phyloP scores from a whole-genome alignment of 2,329 filamentous ascomycete species.

The Amauroascus niger region DNA sequence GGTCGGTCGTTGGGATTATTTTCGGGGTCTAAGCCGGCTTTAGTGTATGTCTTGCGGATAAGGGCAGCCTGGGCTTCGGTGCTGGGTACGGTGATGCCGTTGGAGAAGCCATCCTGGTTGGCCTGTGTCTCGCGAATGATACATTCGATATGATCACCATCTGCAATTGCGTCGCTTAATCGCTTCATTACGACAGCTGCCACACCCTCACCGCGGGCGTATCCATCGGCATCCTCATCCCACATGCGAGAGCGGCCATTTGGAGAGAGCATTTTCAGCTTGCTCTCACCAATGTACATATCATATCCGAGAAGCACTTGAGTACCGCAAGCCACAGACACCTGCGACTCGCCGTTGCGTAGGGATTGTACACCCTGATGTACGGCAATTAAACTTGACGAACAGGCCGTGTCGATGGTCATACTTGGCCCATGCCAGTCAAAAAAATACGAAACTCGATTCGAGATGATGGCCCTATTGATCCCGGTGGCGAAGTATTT shows the following conservation, averaged over 20 bases:
- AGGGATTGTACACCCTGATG: slow-evolving; percentile 20
- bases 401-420: slow-evolving; percentile 26
- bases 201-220: slow-evolving; percentile 69
- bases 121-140: slow-evolving; percentile 26
- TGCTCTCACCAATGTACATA: slow-evolving; percentile 11
- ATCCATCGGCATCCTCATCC: slow-evolving; percentile 69
- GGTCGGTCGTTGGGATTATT: slow-evolving; percentile 2
- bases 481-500: slow-evolving; percentile 21
- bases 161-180: slow-evolving; percentile 61
- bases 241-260: slow-evolving; percentile 66
- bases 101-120: slow-evolving; percentile 25
- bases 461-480: slow-evolving; percentile 25
- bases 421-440: slow-evolving; percentile 24
- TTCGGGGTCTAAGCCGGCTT: slow-evolving; percentile 26
- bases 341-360: slow-evolving; percentile 18
- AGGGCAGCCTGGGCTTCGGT: slow-evolving; percentile 26
- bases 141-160: slow-evolving; percentile 39
- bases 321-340: slow-evolving; percentile 11
- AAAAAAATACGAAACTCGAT: slow-evolving; percentile 24
- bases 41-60: slow-evolving; percentile 21
- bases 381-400: slow-evolving; percentile 22
- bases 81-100: slow-evolving; percentile 33
- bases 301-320: slow-evolving; percentile 18
- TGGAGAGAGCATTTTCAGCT: slow-evolving; percentile 12
- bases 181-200: slow-evolving; percentile 68